Evolutionary conservation across 2,329 filamentous ascomycete genomes (phyloP), one percentile per base, ranked within the genome.

Genomic region (Apiospora saccharicola): DNA sequence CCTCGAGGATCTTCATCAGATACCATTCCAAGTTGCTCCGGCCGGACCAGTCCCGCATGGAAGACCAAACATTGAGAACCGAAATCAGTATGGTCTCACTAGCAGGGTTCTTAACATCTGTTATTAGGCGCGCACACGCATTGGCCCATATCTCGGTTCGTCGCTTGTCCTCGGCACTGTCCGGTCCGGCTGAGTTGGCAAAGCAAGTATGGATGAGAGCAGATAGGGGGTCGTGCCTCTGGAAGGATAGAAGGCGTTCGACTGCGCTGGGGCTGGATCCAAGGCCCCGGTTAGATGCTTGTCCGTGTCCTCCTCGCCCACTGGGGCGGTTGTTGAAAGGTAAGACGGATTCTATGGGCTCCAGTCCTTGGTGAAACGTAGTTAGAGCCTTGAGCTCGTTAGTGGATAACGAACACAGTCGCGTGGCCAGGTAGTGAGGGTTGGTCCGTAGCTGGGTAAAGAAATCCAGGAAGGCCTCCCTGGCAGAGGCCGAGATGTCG

Each of bases 11-110:
- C 80, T 96, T 94, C 93, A 98, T 96, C 16, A 99, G 89, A 81
- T 96, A 98, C 83, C 94, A 93, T 83, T 98, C 95, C 86, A 99
- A 91, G 75, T 95, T 96, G 76, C 92, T 90, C 78, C 93, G 95
- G 72, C 94, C 94, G 53, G 94, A 93, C 95, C 96, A 98, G 81
- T 95, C 92, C 74, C 94, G 91, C 88, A 95, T 93, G 71, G 91
- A 88, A 70, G 94, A 91, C 93, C 95, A 98, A 72, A 94, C 91
- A 81, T 96, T 95, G 69, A 99, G 88, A 46, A 98, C 90, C 68
- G 93, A 92, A 75, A 94, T 92, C 72, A 98, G 88, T 72, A 98
- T 92, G 72, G 93, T 91, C 79, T 96, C 93, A 75, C 92, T 91
- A 71, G 91, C 93, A 44, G 90, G 90, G 79, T 93, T 95, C 74